Conservation (phyloP, 768 basidiomycete species). For the Jaapia argillacea region DNA sequence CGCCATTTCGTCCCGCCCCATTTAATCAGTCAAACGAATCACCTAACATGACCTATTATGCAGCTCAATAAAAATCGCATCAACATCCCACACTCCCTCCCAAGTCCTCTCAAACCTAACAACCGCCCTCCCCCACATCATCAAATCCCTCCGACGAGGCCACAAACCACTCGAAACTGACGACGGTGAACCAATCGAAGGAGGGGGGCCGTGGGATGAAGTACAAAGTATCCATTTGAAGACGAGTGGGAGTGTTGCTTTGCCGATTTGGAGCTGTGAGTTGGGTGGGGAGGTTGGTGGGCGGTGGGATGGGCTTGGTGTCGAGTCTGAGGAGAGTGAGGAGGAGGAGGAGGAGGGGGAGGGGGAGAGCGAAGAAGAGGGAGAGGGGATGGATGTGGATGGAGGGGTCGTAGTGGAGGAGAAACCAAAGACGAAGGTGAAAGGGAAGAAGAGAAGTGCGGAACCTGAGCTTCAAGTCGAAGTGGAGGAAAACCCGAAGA, state of each 20-base stretch:
- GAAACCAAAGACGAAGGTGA: constrained; percentile 13
- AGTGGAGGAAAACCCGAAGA: constrained; percentile 8
- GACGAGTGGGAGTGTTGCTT: constrained; percentile 68
- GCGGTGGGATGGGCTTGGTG: constrained; percentile 50
- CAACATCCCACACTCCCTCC: constrained; percentile 56
- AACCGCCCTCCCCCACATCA: constrained; percentile 66
- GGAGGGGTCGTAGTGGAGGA: constrained; percentile 18
- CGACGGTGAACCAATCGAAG: no score
- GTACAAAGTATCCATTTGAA: constrained; percentile 86
- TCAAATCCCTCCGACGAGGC: constrained; percentile 56
- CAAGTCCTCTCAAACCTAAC: constrained; percentile 76
- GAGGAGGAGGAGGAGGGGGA: constrained; percentile 2
- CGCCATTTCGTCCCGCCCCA: not conserved
- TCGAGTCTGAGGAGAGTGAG: constrained; percentile 16
- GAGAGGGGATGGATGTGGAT: constrained; percentile 6
- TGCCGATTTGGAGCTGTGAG: constrained; percentile 87
- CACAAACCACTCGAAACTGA: no score
- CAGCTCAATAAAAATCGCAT: constrained; percentile 81
- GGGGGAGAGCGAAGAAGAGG: constrained; percentile 10
- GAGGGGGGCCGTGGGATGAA: constrained; percentile 89
- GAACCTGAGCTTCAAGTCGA: constrained; percentile 6
- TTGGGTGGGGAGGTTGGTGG: constrained; percentile 52
- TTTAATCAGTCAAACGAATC: constrained; percentile 1
- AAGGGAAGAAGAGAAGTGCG: constrained; percentile 13
- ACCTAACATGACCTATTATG: not conserved